phyloP scores from a whole-genome alignment of 768 basidiomycete species.

The Dacryopinax spathularia region DNA sequence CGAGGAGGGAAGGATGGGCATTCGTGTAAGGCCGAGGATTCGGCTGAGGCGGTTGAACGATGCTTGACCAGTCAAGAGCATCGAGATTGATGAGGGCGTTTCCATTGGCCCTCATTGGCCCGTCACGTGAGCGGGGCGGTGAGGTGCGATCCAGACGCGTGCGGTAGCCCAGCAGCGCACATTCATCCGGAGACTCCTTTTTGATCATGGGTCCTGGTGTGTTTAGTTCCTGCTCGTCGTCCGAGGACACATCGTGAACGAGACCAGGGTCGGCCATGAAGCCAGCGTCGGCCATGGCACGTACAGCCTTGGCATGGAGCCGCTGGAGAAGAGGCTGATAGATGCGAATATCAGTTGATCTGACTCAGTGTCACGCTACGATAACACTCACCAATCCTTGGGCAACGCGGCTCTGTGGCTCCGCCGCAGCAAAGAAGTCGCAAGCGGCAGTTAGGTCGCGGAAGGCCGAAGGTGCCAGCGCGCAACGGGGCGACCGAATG shows the following conservation, averaged over 20 bases:
- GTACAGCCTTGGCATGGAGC: neutral
- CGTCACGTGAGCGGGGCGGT: neutral
- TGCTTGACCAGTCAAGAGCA: constrained; percentile 4
- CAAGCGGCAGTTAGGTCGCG: neutral
- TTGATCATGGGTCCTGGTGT: neutral
- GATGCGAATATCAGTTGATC: neutral
- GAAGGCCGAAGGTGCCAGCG: constrained; percentile 1
- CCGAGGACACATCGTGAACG: neutral
- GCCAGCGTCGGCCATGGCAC: constrained; percentile 1
- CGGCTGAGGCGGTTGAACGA: neutral
- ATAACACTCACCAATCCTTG: neutral
- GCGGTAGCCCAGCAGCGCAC: neutral
- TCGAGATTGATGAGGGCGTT: neutral
- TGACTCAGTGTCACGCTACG: neutral
- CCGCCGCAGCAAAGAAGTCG: neutral
- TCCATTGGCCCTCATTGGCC: neutral
- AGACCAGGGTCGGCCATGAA: constrained; percentile 1
- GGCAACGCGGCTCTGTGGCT: neutral
- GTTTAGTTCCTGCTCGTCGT: neutral
- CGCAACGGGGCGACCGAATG: constrained; percentile 1
- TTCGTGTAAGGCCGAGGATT: neutral
- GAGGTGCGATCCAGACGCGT: neutral
- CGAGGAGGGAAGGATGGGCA: neutral
- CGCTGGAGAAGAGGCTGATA: neutral
- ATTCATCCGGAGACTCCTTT: neutral